Conservation (phyloP, 495 filamentous ascomycete genomes). For the Xylaria venustula region DNA sequence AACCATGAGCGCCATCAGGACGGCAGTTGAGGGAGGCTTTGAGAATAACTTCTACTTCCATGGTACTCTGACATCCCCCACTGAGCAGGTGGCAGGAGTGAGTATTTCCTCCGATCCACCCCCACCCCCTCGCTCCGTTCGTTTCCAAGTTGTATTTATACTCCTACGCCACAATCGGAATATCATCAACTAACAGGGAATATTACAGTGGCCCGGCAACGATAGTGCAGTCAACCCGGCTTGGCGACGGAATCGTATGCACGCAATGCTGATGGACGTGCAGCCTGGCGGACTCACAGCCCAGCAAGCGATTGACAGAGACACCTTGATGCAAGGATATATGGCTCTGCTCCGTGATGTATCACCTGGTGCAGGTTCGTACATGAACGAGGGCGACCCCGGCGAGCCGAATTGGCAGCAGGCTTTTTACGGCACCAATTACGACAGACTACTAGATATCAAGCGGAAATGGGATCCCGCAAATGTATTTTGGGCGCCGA, state of each 20-base stretch:
- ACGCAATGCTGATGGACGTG: slow-evolving; percentile 45
- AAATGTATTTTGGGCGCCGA: slow-evolving; percentile 36
- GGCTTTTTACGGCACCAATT: slow-evolving; percentile 43
- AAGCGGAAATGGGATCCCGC: slow-evolving; percentile 52
- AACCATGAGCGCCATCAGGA: slow-evolving; percentile 45
- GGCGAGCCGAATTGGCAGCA: slow-evolving; percentile 38
- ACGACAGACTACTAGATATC: slow-evolving; percentile 37
- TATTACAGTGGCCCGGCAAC: slow-evolving; percentile 31
- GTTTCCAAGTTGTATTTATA: not conserved
- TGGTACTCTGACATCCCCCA: slow-evolving; percentile 42
- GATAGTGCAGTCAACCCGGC: slow-evolving; percentile 54
- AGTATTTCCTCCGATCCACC: no score
- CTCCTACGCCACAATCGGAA: not conserved
- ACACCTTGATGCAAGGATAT: slow-evolving; percentile 10
- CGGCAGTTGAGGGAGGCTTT: slow-evolving; percentile 47
- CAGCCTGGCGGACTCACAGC: slow-evolving; percentile 27
- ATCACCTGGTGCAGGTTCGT: slow-evolving; percentile 31
- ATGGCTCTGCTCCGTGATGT: slow-evolving; percentile 21
- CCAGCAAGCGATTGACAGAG: not conserved
- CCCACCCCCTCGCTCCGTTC: no score
- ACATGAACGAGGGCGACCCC: slow-evolving; percentile 40
- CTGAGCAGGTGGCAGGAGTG: slow-evolving; percentile 26
- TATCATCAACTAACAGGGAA: not conserved
- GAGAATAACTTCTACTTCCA: slow-evolving; percentile 42
- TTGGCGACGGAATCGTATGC: slow-evolving; percentile 53